Conservation (phyloP, 2,329 filamentous ascomycete genomes). For the Pestalotiopsis sp. region DNA sequence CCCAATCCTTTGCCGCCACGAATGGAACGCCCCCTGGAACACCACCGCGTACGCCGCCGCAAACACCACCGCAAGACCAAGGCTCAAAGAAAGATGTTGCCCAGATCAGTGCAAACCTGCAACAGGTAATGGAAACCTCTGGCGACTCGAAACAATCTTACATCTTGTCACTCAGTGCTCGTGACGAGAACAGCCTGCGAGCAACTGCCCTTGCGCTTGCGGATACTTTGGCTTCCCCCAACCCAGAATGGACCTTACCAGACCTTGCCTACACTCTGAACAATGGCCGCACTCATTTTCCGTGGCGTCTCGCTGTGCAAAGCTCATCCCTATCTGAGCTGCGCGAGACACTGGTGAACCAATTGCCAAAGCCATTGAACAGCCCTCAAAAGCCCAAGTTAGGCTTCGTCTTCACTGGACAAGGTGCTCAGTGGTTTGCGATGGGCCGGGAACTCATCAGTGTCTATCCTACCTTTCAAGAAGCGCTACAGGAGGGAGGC, state of each 20-base stretch:
- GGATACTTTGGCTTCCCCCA: background rate
- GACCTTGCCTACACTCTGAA: slow-evolving; percentile 8
- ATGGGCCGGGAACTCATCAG: slow-evolving; percentile 20
- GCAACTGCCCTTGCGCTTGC: background rate
- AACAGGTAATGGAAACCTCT: background rate
- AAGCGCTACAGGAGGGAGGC: background rate
- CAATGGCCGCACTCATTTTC: slow-evolving; percentile 1
- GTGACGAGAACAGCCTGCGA: slow-evolving; percentile 4
- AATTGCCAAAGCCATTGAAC: background rate
- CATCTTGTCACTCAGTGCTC: slow-evolving; percentile 2
- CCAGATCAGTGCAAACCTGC: background rate
- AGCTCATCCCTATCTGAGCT: background rate
- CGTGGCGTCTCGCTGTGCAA: background rate
- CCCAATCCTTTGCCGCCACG: background rate
- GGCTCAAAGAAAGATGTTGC: background rate
- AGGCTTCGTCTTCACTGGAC: slow-evolving; percentile 26
- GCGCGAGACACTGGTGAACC: background rate
- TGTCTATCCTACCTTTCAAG: slow-evolving; percentile 7
- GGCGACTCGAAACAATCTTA: background rate
- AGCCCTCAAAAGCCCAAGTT: slow-evolving; percentile 9
- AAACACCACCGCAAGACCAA: background rate
- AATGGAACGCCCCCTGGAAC: background rate
- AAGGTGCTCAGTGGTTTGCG: slow-evolving; percentile 30
- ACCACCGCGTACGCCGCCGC: background rate
- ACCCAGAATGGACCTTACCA: background rate